phyloP scores from a whole-genome alignment of 2,329 filamentous ascomycete species.

The Colletotrichum lupini region DNA sequence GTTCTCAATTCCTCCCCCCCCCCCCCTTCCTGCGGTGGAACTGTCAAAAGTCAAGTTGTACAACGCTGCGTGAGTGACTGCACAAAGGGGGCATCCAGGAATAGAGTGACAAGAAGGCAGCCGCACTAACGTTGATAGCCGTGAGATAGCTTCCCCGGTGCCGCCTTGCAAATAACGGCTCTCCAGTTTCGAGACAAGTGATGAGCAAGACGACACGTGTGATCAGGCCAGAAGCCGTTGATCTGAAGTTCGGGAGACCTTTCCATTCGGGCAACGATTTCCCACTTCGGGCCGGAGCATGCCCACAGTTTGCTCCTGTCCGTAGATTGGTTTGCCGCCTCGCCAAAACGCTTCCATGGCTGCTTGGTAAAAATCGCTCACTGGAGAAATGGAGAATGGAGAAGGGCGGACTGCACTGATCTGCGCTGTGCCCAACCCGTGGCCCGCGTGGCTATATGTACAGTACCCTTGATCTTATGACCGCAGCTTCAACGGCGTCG shows the following conservation, averaged over 20 bases:
- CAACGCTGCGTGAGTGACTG: not conserved
- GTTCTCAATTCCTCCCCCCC: not conserved
- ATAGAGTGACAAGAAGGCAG: not conserved
- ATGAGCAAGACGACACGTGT: not conserved
- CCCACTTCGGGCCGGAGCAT: slow-evolving; percentile 13
- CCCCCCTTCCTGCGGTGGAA: not conserved
- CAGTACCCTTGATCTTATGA: not conserved
- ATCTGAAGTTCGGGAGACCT: slow-evolving; percentile 3
- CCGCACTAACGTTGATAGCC: not conserved
- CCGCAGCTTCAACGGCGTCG: not conserved
- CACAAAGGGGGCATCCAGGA: not conserved
- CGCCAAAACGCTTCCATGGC: not conserved
- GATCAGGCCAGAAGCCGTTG: slow-evolving; percentile 3
- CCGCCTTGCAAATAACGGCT: not conserved
- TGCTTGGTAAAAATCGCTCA: slow-evolving; percentile 19
- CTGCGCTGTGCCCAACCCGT: not conserved
- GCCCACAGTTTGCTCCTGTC: slow-evolving; percentile 6
- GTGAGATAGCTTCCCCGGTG: not conserved
- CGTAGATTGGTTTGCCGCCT: not conserved
- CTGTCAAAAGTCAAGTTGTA: not conserved
- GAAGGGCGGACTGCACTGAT: not conserved
- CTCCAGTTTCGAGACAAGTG: not conserved
- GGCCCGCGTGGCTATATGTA: not conserved
- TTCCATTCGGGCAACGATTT: slow-evolving; percentile 16
- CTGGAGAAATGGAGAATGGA: not conserved